A percentile compares a stretch with the other conserved stretches of the same genome.
Evolutionary conservation across 495 filamentous ascomycete species (phyloP).

Genomic region (Tetracladium marchalianum): DNA sequence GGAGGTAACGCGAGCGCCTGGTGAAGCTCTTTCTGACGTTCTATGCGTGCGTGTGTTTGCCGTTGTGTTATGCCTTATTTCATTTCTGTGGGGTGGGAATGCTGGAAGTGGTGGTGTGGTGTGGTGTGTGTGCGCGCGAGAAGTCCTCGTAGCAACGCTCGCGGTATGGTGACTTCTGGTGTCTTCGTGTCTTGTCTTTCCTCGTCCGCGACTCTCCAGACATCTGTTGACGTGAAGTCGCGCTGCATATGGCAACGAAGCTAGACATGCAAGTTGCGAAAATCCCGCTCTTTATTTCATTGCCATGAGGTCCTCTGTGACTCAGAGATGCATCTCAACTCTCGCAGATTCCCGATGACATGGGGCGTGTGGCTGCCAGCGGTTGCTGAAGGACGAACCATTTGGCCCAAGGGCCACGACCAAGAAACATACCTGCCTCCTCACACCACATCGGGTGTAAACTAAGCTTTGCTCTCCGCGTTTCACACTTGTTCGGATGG

Average conservation of each 20-base stretch:
- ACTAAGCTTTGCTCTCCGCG: slow-evolving; percentile 25
- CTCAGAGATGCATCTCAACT: slow-evolving; percentile 12
- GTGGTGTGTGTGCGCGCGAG: background rate
- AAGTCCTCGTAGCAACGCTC: too few relatives aligned
- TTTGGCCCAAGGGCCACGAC: slow-evolving; percentile 17
- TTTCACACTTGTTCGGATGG: slow-evolving; percentile 33
- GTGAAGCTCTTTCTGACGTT: slow-evolving; percentile 1
- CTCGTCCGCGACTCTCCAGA: background rate
- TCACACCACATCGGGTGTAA: slow-evolving; percentile 8
- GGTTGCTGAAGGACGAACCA: slow-evolving; percentile 18
- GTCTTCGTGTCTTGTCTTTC: slow-evolving; percentile 1
- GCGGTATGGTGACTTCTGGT: background rate
- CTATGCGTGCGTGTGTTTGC: too few relatives aligned
- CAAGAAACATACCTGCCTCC: slow-evolving; percentile 19
- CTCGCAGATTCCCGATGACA: background rate
- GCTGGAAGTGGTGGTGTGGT: too few relatives aligned
- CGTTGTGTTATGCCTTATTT: too few relatives aligned
- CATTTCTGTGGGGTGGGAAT: too few relatives aligned
- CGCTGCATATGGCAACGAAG: slow-evolving; percentile 8
- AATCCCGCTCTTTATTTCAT: background rate
- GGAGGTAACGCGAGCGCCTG: slow-evolving; percentile 17
- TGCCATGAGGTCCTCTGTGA: slow-evolving; percentile 9
- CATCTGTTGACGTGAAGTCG: slow-evolving; percentile 8
- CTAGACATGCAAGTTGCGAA: slow-evolving; percentile 4
- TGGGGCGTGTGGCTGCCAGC: slow-evolving; percentile 4